phyloP scores from a whole-genome alignment of 768 basidiomycete genomes.

The Scleroderma citrinum region DNA sequence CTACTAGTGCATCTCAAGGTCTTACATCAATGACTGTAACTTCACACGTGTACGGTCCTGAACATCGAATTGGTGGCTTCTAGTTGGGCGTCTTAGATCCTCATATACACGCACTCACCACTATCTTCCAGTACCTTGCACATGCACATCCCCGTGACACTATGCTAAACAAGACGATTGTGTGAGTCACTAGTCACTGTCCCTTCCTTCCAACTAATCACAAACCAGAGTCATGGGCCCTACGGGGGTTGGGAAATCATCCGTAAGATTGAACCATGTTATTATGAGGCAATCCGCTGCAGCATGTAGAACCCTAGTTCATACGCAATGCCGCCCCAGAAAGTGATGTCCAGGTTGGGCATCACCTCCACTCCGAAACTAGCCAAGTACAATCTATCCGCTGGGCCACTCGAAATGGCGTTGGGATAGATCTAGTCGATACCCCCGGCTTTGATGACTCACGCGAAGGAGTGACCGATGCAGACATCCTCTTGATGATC shows the following conservation, averaged over 20 bases:
- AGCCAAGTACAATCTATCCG: conserved; percentile 10
- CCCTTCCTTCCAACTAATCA: neutral
- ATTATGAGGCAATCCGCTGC: conserved; percentile 20
- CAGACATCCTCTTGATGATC: conserved; percentile 20
- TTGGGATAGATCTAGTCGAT: conserved; percentile 35
- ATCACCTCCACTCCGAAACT: neutral
- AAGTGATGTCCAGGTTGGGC: neutral
- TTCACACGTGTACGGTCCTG: no score
- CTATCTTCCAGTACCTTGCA: no score
- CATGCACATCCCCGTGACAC: neutral
- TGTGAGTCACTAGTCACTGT: neutral
- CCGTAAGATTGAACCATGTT: conserved; percentile 31
- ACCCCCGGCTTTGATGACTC: conserved; percentile 24
- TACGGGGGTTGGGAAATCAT: neutral
- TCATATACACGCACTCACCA: no score
- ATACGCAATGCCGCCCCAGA: neutral
- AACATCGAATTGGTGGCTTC: no score
- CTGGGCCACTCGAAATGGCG: conserved; percentile 34
- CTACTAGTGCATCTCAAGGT: no score
- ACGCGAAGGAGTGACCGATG: conserved; percentile 10
- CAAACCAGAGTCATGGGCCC: neutral
- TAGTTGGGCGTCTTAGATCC: no score
- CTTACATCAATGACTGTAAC: no score
- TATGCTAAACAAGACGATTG: neutral
- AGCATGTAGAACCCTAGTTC: neutral